Conservation (phyloP, 1,139 yeast genomes). For the Geotrichum cucujoidarum region DNA sequence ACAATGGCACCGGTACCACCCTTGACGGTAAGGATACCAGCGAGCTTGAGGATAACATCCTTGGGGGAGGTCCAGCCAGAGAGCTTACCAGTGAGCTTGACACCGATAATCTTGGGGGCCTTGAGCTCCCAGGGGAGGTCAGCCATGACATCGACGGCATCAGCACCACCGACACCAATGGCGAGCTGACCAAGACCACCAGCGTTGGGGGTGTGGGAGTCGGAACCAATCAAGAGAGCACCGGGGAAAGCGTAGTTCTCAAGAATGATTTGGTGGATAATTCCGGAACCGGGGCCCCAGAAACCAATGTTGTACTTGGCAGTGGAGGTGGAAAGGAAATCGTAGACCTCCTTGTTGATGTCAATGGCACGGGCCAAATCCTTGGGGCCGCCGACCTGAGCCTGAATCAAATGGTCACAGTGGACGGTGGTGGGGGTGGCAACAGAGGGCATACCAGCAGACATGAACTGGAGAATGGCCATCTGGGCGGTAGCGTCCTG, state of each 20-base stretch:
- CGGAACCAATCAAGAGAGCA: conserved; percentile 94
- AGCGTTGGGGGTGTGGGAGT: conserved; percentile 98
- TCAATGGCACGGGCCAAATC: conserved; percentile 92
- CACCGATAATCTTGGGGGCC: conserved; percentile 98
- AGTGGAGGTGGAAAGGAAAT: conserved; percentile 88
- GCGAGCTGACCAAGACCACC: conserved; percentile 99
- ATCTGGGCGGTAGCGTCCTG: conserved; percentile 99
- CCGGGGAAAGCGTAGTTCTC: conserved; percentile 99
- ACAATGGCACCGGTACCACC: conserved; percentile 99
- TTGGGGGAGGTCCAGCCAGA: conserved; percentile 98
- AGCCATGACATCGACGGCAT: conserved; percentile 97
- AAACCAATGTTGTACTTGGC: conserved; percentile 98
- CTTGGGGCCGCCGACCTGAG: conserved; percentile 87
- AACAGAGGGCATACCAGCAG: conserved; percentile 89
- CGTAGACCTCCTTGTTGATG: conserved; percentile 93
- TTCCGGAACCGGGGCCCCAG: conserved; percentile 99
- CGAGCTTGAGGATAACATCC: conserved; percentile 91
- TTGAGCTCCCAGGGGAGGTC: conserved; percentile 95
- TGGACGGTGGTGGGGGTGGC: conserved; percentile 97
- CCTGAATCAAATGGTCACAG: conserved; percentile 98
- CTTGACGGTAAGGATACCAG: conserved; percentile 95
- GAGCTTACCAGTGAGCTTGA: conserved; percentile 90
- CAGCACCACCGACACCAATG: conserved; percentile 99
- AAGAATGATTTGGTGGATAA: conserved; percentile 93
- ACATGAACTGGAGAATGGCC: conserved; percentile 98